Evolutionary conservation across 1,284 basidiomycete genomes (phyloP), one percentile per base, ranked within the genome.

Genomic region (Cryptococcus sp.): DNA sequence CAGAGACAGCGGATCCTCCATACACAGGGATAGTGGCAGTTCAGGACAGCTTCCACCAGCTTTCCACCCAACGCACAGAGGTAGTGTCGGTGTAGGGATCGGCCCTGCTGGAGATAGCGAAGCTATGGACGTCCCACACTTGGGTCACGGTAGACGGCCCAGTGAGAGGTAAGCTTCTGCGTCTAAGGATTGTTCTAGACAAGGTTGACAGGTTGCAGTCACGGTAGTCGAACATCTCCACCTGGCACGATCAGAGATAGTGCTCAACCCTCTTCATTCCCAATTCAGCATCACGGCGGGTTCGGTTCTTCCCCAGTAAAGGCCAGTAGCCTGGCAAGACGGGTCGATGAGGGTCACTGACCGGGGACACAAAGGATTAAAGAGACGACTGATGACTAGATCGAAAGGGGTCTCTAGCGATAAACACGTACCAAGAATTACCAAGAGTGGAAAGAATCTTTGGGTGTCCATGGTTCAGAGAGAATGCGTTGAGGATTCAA

Each of bases 251-350:
- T 73, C 52, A 58, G 72, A 51, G 71, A 74, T 35, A 52, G 54
- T 41, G 42, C 48, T 35, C 55, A 56, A 31, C 64, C 65, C 10
- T 59, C 63, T 6, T 74, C 70, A 0, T 74, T 63, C 68, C 69
- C 70, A 3, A 73, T 73, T 49, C 69, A 74, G 52, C 71, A 73
- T 56, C 52, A 49, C 57, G n/a, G 62, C 60, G 44, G 52, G 43
- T 33, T 66, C 67, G 43, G 71, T 35, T 67, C 68, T n/a, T 72
- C 70, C 11, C 73, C 73, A 3, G 72, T 76, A 63, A 76, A 76
- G 61, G 67, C 70, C 11, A 72, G 70, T 45, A 68, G 61, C n/a
- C 62, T 76, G 35, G 72, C 68, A 8, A 63, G 59, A 46, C 59
- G 71, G 41, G 54, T 68, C 37, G 71, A 75, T 60, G 70, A 75